Conservation (phyloP, 225 moss, liverwort and hornwort species). For the Pseudoscleropodium purum region DNA sequence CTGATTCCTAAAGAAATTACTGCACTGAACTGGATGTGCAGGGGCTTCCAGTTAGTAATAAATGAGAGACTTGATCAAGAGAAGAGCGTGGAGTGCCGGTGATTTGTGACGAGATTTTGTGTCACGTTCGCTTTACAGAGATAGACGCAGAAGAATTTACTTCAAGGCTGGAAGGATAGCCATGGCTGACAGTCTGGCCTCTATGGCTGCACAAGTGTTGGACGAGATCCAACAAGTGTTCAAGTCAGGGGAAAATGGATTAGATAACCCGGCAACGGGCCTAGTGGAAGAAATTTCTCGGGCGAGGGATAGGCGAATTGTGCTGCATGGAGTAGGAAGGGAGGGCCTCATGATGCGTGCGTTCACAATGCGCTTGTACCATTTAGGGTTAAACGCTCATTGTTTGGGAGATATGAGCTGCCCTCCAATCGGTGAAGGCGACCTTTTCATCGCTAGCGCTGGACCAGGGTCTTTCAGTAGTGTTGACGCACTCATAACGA, state of each 20-base stretch:
- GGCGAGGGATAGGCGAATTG: slow-evolving; percentile 42
- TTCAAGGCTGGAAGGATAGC: background rate
- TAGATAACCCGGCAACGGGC: slow-evolving; percentile 27
- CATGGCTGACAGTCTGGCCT: slow-evolving; percentile 22
- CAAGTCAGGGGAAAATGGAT: slow-evolving; percentile 30
- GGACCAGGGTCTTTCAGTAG: slow-evolving; percentile 86
- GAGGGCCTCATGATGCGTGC: slow-evolving; percentile 95
- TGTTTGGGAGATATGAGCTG: slow-evolving; percentile 85
- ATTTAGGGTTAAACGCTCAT: slow-evolving; percentile 62
- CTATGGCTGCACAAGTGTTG: slow-evolving; percentile 62
- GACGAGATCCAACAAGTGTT: slow-evolving; percentile 76
- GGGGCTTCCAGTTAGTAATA: background rate
- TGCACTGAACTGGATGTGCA: background rate
- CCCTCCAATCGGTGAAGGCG: slow-evolving; percentile 59
- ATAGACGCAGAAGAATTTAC: background rate
- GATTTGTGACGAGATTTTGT: background rate
- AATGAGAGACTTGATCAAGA: background rate
- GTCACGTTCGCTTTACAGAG: background rate
- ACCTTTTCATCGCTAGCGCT: slow-evolving; percentile 78
- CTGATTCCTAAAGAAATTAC: background rate
- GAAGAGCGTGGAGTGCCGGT: background rate
- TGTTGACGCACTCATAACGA: slow-evolving; percentile 74
- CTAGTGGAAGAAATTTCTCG: slow-evolving; percentile 48
- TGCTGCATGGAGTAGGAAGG: slow-evolving; percentile 80
- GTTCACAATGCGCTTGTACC: slow-evolving; percentile 76